Evolutionary conservation across 345 rosid genomes (phyloP).

Genomic region (Camelina sativa): DNA sequence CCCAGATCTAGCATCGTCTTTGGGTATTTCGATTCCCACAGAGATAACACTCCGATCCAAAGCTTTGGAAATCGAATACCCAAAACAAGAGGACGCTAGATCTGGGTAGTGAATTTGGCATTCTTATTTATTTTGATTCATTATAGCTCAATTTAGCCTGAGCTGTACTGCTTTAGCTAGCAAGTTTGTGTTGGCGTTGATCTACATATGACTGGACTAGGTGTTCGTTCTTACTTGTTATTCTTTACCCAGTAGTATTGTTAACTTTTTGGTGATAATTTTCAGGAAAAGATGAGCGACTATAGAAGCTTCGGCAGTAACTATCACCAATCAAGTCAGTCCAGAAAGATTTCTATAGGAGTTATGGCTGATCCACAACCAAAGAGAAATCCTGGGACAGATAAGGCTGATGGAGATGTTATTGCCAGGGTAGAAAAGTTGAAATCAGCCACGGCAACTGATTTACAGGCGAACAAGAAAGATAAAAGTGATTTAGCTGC

Average conservation of each 20-base stretch:
- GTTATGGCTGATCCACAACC: slow-evolving; percentile 57
- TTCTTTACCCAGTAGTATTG: background rate
- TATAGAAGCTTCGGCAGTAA: slow-evolving; percentile 64
- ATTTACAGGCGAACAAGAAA: slow-evolving; percentile 44
- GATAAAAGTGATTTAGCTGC: slow-evolving; percentile 42
- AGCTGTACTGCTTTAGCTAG: background rate
- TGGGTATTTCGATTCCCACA: slow-evolving; percentile 11
- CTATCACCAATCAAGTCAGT: slow-evolving; percentile 64
- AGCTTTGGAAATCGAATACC: background rate
- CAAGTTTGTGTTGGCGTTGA: background rate
- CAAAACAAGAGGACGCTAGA: slow-evolving; percentile 13
- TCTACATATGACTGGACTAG: slow-evolving; percentile 11
- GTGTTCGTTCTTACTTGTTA: slow-evolving; percentile 1
- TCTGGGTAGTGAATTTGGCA: slow-evolving; percentile 2
- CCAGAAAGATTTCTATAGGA: slow-evolving; percentile 88
- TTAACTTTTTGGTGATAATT: slow-evolving; percentile 24
- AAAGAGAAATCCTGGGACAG: slow-evolving; percentile 48
- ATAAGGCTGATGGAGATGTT: slow-evolving; percentile 43
- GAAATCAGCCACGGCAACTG: slow-evolving; percentile 41
- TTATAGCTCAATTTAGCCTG: background rate
- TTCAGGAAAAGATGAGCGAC: slow-evolving; percentile 63
- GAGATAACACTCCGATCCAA: background rate
- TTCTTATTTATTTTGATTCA: slow-evolving; percentile 2
- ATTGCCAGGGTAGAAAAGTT: slow-evolving; percentile 44
- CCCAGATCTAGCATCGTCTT: slow-evolving; percentile 17